Conservation (phyloP, 441 rosid species). For the Isatis lusitanica region DNA sequence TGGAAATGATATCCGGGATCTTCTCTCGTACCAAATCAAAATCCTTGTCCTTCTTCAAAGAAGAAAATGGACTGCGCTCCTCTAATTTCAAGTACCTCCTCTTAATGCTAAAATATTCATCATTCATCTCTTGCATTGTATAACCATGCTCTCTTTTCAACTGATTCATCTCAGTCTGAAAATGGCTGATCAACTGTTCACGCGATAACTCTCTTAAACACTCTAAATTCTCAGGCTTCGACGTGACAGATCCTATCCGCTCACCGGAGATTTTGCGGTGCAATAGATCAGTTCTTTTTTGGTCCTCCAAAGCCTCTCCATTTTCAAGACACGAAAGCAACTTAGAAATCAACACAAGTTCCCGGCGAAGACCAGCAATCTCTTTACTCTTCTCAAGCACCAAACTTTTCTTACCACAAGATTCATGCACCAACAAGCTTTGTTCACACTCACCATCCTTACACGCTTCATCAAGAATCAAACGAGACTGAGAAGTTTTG, state of each 20-base stretch:
- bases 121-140: slow-evolving; percentile 59
- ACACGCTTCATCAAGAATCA: not conserved
- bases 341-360: slow-evolving; percentile 60
- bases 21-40: slow-evolving; percentile 59
- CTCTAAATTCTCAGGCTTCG: slow-evolving; percentile 48
- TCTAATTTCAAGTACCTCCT: slow-evolving; percentile 55
- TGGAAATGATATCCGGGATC: slow-evolving; percentile 56
- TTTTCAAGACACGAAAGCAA: slow-evolving; percentile 47
- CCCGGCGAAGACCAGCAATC: slow-evolving; percentile 60
- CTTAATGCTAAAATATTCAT: slow-evolving; percentile 53
- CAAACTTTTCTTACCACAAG: slow-evolving; percentile 38
- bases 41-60: slow-evolving; percentile 62
- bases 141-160: slow-evolving; percentile 77
- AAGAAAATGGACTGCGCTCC: slow-evolving; percentile 43
- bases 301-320: slow-evolving; percentile 42
- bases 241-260: slow-evolving; percentile 47
- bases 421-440: not conserved
- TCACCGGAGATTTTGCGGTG: slow-evolving; percentile 55
- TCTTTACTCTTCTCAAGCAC: slow-evolving; percentile 52
- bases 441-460: not conserved
- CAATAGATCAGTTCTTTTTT: slow-evolving; percentile 36
- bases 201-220: slow-evolving; percentile 42
- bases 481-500: slow-evolving; percentile 17
- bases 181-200: slow-evolving; percentile 48
- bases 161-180: slow-evolving; percentile 63